phyloP scores from a whole-genome alignment of 1,284 basidiomycete genomes.

The Cryptococcus sp. region DNA sequence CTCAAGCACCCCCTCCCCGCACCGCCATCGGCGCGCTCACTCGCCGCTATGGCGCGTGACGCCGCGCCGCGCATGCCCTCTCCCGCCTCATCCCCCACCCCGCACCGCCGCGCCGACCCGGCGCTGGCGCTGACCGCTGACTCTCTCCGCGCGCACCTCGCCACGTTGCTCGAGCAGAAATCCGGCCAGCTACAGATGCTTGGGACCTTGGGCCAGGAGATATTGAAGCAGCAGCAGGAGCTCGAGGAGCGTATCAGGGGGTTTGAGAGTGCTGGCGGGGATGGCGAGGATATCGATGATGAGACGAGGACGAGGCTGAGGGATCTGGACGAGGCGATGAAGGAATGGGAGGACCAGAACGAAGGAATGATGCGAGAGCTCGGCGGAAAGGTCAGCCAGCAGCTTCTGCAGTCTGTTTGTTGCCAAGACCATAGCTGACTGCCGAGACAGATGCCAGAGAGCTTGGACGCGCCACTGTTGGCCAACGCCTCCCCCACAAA shows the following conservation, averaged over 20 bases:
- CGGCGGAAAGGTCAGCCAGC: conserved; percentile 59
- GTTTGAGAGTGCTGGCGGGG: conserved; percentile 64
- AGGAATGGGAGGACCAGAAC: conserved; percentile 78
- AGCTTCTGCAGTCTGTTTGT: neutral
- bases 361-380: conserved; percentile 70
- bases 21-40: conserved; percentile 27
- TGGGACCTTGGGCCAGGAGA: conserved; percentile 81
- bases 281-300: conserved; percentile 44
- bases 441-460: conserved; percentile 13
- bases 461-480: conserved; percentile 5
- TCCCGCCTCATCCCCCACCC: conserved; percentile 4
- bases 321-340: conserved; percentile 72
- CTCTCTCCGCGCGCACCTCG: conserved; percentile 56
- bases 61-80: conserved; percentile 19
- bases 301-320: conserved; percentile 68
- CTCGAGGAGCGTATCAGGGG: conserved; percentile 79
- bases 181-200: conserved; percentile 85
- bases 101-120: neutral
- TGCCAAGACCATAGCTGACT: neutral
- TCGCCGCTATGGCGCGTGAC: conserved; percentile 14
- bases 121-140: conserved; percentile 25
- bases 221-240: conserved; percentile 85
- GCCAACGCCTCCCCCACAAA: conserved; percentile 10
- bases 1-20: conserved; percentile 32
- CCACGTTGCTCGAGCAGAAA: conserved; percentile 77